Evolutionary conservation across 331 rosid genomes (phyloP).

Genomic region (Quercus tomentella): DNA sequence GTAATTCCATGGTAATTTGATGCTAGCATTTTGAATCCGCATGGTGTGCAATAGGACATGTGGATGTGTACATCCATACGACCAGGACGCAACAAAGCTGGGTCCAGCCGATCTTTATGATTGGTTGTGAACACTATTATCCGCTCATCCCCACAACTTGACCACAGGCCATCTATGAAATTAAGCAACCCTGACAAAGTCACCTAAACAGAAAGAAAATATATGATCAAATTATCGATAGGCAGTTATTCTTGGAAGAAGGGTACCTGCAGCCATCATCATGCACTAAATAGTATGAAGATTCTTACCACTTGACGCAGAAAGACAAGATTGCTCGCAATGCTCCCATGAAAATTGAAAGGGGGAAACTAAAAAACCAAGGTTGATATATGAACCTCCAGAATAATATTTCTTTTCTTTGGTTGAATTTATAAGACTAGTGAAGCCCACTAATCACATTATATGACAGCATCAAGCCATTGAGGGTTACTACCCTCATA

Average conservation of each 20-base stretch:
- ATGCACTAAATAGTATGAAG: too few relatives aligned
- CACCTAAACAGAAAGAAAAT: not conserved
- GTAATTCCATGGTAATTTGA: conserved; percentile 8
- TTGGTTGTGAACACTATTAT: conserved; percentile 27
- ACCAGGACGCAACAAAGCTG: conserved; percentile 22
- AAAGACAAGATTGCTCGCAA: not conserved
- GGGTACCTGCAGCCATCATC: too few relatives aligned
- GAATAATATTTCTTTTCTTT: not conserved
- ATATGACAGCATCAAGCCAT: not conserved
- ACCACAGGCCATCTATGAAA: conserved; percentile 25
- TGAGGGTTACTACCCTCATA: too few relatives aligned
- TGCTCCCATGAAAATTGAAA: not conserved
- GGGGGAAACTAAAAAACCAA: not conserved
- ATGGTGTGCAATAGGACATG: conserved; percentile 16
- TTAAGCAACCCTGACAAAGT: conserved; percentile 24
- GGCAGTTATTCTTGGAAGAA: not conserved
- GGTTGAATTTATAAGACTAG: not conserved
- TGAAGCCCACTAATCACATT: not conserved
- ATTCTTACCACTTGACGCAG: too few relatives aligned
- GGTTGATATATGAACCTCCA: not conserved
- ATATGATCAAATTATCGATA: not conserved
- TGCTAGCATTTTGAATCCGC: conserved; percentile 17
- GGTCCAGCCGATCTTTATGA: conserved; percentile 17
- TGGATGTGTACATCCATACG: conserved; percentile 25
- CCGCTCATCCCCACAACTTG: conserved; percentile 29